Evolutionary conservation across 2,329 filamentous ascomycete species (phyloP).

Genomic region (Colletotrichum siamense): DNA sequence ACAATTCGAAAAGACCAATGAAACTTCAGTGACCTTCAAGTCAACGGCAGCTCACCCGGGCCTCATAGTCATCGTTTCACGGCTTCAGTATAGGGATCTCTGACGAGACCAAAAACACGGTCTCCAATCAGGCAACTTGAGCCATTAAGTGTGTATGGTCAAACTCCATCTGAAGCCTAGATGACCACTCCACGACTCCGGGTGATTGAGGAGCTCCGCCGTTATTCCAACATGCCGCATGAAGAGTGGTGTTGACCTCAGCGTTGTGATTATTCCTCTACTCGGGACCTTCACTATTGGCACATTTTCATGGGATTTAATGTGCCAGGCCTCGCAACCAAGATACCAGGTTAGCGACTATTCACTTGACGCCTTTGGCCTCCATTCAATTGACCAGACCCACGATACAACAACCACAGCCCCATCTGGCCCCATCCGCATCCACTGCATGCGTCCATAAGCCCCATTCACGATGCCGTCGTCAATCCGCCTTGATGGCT

Average conservation of each 20-base stretch:
- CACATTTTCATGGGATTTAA: not conserved
- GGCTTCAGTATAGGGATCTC: too few species aligned
- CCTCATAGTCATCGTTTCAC: not conserved
- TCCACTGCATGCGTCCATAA: not conserved
- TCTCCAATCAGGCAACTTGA: not conserved
- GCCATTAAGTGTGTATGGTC: not conserved
- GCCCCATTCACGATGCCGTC: not conserved
- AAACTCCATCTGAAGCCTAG: not conserved
- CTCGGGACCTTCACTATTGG: not conserved
- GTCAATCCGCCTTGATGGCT: not conserved
- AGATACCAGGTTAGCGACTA: not conserved
- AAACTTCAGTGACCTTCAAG: not conserved
- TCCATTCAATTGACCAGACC: not conserved
- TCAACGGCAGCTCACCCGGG: not conserved
- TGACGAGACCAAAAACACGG: not conserved
- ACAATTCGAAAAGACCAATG: not conserved
- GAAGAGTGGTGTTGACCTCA: not conserved
- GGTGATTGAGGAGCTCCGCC: not conserved
- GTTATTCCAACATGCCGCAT: not conserved
- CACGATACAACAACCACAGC: not conserved
- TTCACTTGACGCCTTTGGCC: not conserved
- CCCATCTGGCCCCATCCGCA: not conserved
- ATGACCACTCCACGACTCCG: not conserved
- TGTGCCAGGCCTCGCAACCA: not conserved
- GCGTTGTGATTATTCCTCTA: not conserved